Percentiles rank a stretch among this genome's conserved stretches.
These are phyloP conservation scores for Prosopis cineraria DNA, from an alignment of 306 rosid species.

Conservation along the genomic window DNA sequence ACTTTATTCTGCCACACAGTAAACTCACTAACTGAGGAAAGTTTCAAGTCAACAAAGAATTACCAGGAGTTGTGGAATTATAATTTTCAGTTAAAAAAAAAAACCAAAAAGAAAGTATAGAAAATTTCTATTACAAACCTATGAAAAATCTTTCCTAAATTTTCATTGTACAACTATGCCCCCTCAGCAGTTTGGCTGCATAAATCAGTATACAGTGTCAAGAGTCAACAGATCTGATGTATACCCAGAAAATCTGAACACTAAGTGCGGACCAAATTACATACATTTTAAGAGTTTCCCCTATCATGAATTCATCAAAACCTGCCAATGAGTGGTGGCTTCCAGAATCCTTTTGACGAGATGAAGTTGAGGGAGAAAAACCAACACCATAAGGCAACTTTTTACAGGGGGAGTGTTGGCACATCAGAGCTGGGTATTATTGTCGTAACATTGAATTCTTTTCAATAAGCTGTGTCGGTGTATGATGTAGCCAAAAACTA, in stretches of 20 bases:
- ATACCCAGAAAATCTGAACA: conserved; percentile 22
- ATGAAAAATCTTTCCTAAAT: conserved; percentile 12
- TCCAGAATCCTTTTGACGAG: conserved; percentile 14
- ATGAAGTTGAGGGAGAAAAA: conserved; percentile 19
- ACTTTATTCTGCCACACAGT: background rate
- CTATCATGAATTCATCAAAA: conserved; percentile 24
- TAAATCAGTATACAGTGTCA: conserved; percentile 33
- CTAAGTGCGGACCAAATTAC: conserved; percentile 20
- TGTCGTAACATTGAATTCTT: conserved; percentile 22
- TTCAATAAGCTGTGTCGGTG: conserved; percentile 31
- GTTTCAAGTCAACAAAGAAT: conserved; percentile 1
- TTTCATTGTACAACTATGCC: conserved; percentile 28
- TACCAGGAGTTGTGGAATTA: conserved; percentile 1
- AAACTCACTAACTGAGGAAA: background rate
- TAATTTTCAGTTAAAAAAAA: background rate
- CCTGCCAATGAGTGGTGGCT: background rate
- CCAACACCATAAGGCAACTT: conserved; percentile 28
- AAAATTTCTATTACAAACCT: conserved; percentile 21
- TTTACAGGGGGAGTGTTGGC: conserved; percentile 23
- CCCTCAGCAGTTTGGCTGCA: conserved; percentile 13
- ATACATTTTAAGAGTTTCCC: conserved; percentile 31
- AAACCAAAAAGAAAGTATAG: background rate
- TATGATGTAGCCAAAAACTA: conserved; percentile 35
- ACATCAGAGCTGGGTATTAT: conserved; percentile 30
- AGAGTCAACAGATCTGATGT: conserved; percentile 20